Base-by-base conservation (phyloP, 208 protist species). In the Trypanosoma rangeli region DNA sequence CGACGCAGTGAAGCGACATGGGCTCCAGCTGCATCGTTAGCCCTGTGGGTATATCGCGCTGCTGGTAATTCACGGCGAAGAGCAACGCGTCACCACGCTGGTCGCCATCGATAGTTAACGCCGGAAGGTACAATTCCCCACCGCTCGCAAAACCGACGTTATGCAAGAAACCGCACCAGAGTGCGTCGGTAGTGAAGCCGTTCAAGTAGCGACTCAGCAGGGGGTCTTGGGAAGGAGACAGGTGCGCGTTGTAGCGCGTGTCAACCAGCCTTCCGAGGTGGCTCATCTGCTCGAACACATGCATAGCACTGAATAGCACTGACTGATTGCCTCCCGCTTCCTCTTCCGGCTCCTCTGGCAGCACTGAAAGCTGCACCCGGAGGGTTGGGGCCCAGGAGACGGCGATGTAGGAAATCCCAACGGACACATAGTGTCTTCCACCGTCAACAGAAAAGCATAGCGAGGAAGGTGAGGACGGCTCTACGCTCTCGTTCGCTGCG, bases 361-460 rank as follows among this genome's bases (percentile, higher is more conserved):
- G 42, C 33, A 54, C 53, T 15, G 59, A 48, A 13, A 84, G 37
- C 2, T 70, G 76, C 44, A 82, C 76, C 22, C 81, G 78, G 66
- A 93, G 78, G 24, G 82, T 86, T 15, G 82, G 76, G 0, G 84
- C 82, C 84, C 85, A 90, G 39, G 76, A 68, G 3, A 83, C 81
- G 15, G 87, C 83, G 64, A 80, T 76, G 67, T 89, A 85, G 53
- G 76, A 80, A 33, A 87, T 74, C 63, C 84, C 87, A 33, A 87
- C 76, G 15, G 79, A 79, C 35, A 90, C 33, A 70, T 87, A 89
- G 50, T 85, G 79, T 28, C 63, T 73, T 3, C 87, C 87, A 5
- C 87, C 84, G 65, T 90, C 83, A 18, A 87, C 82, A 31, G 87
- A 93, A 53, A 93, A 65, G 63, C 82, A 90, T n/a, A 90, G 66